phyloP scores from a whole-genome alignment of 2,329 filamentous ascomycete species.

The Periconia digitata region DNA sequence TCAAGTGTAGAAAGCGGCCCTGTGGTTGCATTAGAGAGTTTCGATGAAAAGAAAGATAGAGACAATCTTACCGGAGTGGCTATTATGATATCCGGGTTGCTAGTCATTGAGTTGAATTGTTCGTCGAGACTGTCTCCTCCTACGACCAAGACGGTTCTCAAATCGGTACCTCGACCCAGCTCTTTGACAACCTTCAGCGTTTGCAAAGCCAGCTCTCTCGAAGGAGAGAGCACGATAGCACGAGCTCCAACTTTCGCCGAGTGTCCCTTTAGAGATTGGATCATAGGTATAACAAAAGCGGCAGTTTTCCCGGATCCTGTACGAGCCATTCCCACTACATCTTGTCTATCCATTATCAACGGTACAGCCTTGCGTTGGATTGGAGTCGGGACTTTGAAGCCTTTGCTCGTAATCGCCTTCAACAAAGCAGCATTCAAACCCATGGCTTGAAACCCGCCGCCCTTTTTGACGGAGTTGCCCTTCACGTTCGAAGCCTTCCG shows the following conservation, averaged over 20 bases:
- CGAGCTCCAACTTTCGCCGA: conserved; percentile 83
- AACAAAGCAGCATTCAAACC: conserved; percentile 79
- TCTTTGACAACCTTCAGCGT: conserved; percentile 97
- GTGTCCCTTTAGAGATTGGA: conserved; percentile 87
- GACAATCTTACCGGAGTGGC: conserved; percentile 79
- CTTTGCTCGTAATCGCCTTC: conserved; percentile 89
- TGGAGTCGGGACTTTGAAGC: conserved; percentile 92
- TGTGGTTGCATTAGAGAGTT: neutral
- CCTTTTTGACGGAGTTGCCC: conserved; percentile 86
- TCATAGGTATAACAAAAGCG: conserved; percentile 97
- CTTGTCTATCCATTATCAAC: conserved; percentile 81
- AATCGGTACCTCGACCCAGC: conserved; percentile 82
- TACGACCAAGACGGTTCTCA: conserved; percentile 86
- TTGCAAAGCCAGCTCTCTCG: conserved; percentile 90
- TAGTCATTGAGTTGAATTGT: conserved; percentile 88
- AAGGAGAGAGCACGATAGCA: conserved; percentile 86
- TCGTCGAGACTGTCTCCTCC: conserved; percentile 96
- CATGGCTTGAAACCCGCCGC: conserved; percentile 96
- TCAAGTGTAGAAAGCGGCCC: conserved; percentile 76
- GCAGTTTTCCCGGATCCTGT: conserved; percentile 99
- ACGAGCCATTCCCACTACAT: conserved; percentile 98
- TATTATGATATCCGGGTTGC: conserved; percentile 96
- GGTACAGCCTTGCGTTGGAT: conserved; percentile 98
- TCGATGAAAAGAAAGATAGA: neutral
- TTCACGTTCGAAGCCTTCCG: conserved; percentile 81